Evolutionary conservation across 2,329 filamentous ascomycete genomes (phyloP), one percentile per base, ranked within the genome.

Genomic region (Claviceps sorghi): DNA sequence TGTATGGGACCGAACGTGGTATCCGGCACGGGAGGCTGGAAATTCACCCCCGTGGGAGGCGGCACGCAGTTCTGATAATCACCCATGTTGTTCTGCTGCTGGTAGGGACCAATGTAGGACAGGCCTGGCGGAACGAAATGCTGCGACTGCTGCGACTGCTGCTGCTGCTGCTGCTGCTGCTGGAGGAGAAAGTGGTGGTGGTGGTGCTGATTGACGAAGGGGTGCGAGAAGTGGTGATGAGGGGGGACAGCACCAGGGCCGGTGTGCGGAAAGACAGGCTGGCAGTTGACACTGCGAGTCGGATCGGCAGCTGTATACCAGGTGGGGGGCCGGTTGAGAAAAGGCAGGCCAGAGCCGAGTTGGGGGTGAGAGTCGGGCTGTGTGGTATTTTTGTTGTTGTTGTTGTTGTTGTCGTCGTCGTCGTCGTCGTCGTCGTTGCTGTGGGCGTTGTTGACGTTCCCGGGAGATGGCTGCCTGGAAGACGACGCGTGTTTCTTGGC

Each of bases 11-110:
- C 79, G 60, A 73, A 70, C 44, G 73, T 75, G 17, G 77, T 79
- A 57, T 79, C 76, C 3, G 77, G 76, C 17, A 79, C 76, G 30
- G 75, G 78, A 1, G 79, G 79, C 59, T 81, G 75, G 59, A 76
- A 81, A 61, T 77, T 73, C 49, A 75, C 61, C 51, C 73, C 74
- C 48, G 60, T 60, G 32, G 66, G 63, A 43, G 69, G 67, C 56
- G 69, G 72, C n/a, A 58, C 61, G n/a, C 65, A 56, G 57, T 71
- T 71, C 55, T 66, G 65, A 58, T 76, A 75, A 53, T 68, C 66
- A 51, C 65, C 67, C 68, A 68, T 69, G 56, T 58, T 55, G 53
- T 30, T 45, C 30, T 45, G 57, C 53, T 19, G 53, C 53, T 38
- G 48, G 36, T 13, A 40, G 11, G 36, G 13, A 42, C 19, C 30